Percentiles rank a stretch among this genome's conserved stretches.
Evolutionary conservation across 2,329 filamentous ascomycete genomes (phyloP).

Genomic region (Cucurbitaria berberidis): DNA sequence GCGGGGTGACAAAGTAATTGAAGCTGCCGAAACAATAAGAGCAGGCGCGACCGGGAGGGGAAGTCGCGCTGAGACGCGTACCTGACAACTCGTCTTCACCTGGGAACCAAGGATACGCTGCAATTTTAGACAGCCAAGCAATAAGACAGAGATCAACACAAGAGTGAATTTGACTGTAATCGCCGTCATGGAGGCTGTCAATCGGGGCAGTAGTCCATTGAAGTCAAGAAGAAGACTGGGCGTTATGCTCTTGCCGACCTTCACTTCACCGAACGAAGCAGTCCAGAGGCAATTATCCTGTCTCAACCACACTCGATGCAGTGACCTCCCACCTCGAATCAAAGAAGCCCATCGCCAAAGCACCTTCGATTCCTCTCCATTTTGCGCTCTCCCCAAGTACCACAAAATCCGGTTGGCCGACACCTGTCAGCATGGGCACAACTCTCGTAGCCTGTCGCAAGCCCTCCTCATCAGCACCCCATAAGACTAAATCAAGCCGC

Average conservation of each 20-base stretch:
- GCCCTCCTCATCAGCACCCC: conserved; percentile 58
- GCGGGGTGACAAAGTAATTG: conserved; percentile 15
- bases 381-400: conserved; percentile 54
- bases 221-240: not conserved
- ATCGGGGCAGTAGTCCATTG: no score
- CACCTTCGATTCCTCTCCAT: conserved; percentile 60
- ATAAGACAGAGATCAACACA: not conserved
- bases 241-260: not conserved
- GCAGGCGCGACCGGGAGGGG: conserved; percentile 15
- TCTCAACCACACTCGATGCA: conserved; percentile 51
- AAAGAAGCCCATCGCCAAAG: conserved; percentile 62
- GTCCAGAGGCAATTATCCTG: not conserved
- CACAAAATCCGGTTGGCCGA: conserved; percentile 64
- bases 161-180: no score
- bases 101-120: not conserved
- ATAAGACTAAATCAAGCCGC: conserved; percentile 62
- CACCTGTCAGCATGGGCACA: conserved; percentile 62
- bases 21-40: conserved; percentile 10
- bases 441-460: conserved; percentile 59
- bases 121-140: not conserved
- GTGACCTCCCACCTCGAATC: conserved; percentile 61
- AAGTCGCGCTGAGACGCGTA: conserved; percentile 16
- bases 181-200: no score
- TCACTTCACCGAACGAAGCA: not conserved
- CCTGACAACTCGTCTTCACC: conserved; percentile 15